A percentile compares a stretch with the other conserved stretches of the same genome.
Conservation (phyloP, 495 filamentous ascomycete genomes). For the Trichoderma reesei region DNA sequence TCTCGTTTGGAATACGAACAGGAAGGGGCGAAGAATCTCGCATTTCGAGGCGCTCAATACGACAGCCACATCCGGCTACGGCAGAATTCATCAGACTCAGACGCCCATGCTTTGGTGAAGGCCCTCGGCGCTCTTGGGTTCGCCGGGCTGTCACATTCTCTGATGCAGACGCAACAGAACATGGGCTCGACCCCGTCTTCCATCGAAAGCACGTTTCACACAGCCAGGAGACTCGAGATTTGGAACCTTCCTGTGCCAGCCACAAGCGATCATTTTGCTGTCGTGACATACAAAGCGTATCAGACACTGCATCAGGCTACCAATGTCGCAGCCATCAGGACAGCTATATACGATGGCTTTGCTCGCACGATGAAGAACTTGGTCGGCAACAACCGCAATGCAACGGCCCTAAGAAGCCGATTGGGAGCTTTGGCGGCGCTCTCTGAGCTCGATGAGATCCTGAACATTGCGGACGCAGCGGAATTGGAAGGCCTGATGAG, state of each 20-base stretch:
- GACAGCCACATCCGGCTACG: slow-evolving; percentile 65
- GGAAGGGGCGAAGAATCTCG: slow-evolving; percentile 76
- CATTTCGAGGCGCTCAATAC: slow-evolving; percentile 85
- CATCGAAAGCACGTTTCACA: slow-evolving; percentile 60
- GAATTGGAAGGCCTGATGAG: slow-evolving; percentile 53
- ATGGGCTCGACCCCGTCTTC: slow-evolving; percentile 45
- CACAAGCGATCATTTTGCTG: slow-evolving; percentile 48
- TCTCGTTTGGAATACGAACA: slow-evolving; percentile 84
- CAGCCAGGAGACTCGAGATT: slow-evolving; percentile 79
- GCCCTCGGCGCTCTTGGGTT: slow-evolving; percentile 58
- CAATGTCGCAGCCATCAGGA: slow-evolving; percentile 39
- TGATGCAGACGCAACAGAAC: slow-evolving; percentile 54
- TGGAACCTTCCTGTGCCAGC: slow-evolving; percentile 81
- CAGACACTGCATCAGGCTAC: slow-evolving; percentile 64
- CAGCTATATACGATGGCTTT: slow-evolving; percentile 54
- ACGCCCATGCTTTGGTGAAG: slow-evolving; percentile 46
- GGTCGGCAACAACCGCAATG: slow-evolving; percentile 43
- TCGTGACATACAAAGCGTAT: slow-evolving; percentile 67
- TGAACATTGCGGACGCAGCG: slow-evolving; percentile 46
- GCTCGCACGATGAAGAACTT: slow-evolving; percentile 51
- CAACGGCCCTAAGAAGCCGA: slow-evolving; percentile 49
- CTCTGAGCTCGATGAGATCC: slow-evolving; percentile 69
- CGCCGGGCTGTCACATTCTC: slow-evolving; percentile 59
- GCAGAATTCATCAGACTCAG: slow-evolving; percentile 29
- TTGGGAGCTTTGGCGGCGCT: slow-evolving; percentile 67